Percentiles rank a stretch among this genome's conserved stretches.
Conservation (phyloP, 2,329 filamentous ascomycete species). For the Colletotrichum agaves region DNA sequence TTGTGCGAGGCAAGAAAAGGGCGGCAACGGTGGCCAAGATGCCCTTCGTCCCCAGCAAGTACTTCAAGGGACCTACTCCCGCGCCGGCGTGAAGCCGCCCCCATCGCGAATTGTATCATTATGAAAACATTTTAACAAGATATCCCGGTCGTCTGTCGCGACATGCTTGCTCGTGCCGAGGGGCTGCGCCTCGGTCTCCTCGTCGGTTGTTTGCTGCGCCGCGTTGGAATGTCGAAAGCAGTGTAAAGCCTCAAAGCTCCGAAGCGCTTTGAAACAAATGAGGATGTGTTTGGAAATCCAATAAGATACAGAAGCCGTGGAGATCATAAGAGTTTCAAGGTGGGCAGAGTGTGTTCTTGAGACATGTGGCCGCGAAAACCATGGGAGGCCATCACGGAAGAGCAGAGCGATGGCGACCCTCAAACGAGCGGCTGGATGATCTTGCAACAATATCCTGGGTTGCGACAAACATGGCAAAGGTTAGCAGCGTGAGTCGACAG, state of each 20-base stretch:
- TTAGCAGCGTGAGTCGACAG: slow-evolving; percentile 34
- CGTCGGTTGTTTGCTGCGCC: not conserved
- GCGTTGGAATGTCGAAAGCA: not conserved
- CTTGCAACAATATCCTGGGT: slow-evolving; percentile 35
- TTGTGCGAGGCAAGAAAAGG: slow-evolving; percentile 80
- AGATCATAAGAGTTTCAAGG: not conserved
- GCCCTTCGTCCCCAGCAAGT: slow-evolving; percentile 87
- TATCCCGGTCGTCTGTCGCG: slow-evolving; percentile 17
- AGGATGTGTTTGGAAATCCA: not conserved
- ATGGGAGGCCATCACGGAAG: slow-evolving; percentile 55
- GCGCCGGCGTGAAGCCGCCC: slow-evolving; percentile 22
- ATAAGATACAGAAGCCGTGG: not conserved
- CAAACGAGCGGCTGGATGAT: slow-evolving; percentile 41
- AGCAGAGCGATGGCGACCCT: slow-evolving; percentile 53
- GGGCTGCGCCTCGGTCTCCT: not conserved
- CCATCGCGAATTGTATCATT: slow-evolving; percentile 13
- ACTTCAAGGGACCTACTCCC: slow-evolving; percentile 64
- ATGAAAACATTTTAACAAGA: slow-evolving; percentile 33
- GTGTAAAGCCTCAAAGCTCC: not conserved
- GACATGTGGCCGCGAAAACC: slow-evolving; percentile 55
- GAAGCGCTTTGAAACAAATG: not conserved
- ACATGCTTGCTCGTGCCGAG: slow-evolving; percentile 1
- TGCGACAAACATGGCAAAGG: slow-evolving; percentile 31
- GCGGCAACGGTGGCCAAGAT: slow-evolving; percentile 84
- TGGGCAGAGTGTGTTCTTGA: not conserved